Evolutionary conservation across 2,329 filamentous ascomycete species (phyloP), one percentile per base, ranked within the genome.

Genomic region (Penicillium sp.): DNA sequence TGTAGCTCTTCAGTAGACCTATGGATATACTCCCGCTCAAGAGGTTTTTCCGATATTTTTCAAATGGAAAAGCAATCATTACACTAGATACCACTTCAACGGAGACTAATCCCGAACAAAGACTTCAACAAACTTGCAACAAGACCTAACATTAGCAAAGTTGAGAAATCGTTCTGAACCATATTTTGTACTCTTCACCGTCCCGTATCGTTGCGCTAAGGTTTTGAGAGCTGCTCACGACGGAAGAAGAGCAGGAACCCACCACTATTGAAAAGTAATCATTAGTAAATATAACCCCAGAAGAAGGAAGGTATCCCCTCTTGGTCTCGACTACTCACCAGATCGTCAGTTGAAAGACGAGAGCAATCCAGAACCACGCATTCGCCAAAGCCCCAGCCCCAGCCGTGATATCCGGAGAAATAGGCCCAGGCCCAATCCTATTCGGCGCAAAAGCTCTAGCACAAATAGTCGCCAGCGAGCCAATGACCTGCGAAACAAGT

Each of bases 361-460:
- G 68, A 51, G 81, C 83, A 58, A 87, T 75, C 86, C 86, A 89
- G 70, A 89, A 88, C 78, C 81, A 84, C 16, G 78, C 75, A 58
- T 81, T 80, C 13, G 73, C 79, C 39, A 86, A 69, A 13, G 78
- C 74, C 40, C 73, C 72, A 24, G 78, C 70, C 0, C 79, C 79
- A 54, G 79, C 78, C 16, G 81, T 81, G 61, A 89, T 81, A 70
- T 88, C 84, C 0, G 87, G 87, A 62, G 87, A 88, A 18, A 88
- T 85, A 3, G 79, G 76, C 1, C 85, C 85, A 1, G 87, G 86
- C 0, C 87, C 87, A 24, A 85, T 78, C 6, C 79, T 82, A 70
- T 88, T 83, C 0, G 87, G 86, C 10, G 84, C 85, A 54, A 82
- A 83, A 4, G 83, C 85, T 53, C 86, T 74, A 1, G 85, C 86